phyloP scores from a whole-genome alignment of 192 early-diverging fungal genomes.

The Gonapodya sp. region DNA sequence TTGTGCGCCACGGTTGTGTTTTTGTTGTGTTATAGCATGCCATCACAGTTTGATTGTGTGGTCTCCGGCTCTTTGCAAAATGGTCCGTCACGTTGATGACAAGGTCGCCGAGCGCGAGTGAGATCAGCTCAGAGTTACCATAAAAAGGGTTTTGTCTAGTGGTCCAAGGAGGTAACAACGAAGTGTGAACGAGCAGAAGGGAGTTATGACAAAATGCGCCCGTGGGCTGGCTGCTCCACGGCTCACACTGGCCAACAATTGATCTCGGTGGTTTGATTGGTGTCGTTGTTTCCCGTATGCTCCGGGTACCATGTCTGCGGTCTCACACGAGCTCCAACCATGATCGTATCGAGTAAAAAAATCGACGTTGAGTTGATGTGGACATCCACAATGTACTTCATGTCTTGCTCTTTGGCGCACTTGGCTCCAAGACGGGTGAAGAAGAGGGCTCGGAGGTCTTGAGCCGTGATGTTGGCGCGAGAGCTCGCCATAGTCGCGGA shows the following conservation, averaged over 20 bases:
- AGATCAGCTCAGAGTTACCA: background rate
- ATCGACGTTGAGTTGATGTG: background rate
- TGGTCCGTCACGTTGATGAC: constrained; percentile 1
- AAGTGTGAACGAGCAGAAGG: background rate
- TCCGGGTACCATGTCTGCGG: background rate
- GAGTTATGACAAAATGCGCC: background rate
- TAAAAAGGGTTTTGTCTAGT: background rate
- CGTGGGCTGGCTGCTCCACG: background rate
- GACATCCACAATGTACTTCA: background rate
- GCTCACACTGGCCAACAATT: constrained; percentile 1
- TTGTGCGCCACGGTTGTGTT: background rate
- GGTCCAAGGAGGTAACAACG: background rate
- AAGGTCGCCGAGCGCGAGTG: background rate
- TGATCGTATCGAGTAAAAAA: background rate
- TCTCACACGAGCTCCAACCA: background rate
- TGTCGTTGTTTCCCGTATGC: background rate
- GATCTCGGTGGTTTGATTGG: background rate
- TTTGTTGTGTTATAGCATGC: constrained; percentile 1
- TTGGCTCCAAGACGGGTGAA: background rate
- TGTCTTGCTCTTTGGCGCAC: constrained; percentile 1
- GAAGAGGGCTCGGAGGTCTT: constrained; percentile 3
- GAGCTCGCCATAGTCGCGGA: constrained; percentile 1
- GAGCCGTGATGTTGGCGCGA: background rate
- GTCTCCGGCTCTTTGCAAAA: background rate
- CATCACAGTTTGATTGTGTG: background rate